Base-by-base conservation (phyloP, 2,329 filamentous ascomycete genomes). In the Phyllosticta capitalensis region DNA sequence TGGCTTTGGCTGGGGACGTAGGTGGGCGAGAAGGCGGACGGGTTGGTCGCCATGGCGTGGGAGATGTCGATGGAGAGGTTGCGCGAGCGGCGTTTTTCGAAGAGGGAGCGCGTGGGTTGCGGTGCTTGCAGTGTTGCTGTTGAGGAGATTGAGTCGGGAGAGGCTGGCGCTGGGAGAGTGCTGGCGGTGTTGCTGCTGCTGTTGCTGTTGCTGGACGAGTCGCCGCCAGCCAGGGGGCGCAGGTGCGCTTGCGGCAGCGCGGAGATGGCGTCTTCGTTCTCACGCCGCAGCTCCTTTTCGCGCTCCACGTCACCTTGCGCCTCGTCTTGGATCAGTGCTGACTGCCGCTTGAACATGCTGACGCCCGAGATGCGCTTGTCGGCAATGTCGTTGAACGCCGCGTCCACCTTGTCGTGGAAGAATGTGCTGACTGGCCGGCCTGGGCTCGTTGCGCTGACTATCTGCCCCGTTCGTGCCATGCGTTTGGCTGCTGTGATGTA, bases 401-500 rank as follows among this genome's bases (percentile, higher is more conserved):
- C 88, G 71, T 95, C 91, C 60, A 96, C 83, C 71, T 88, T 90
- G 73, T 95, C 90, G 69, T 95, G 89, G 65, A 95, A 86, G 66
- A 86, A 76, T 65, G 86, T 86, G 66, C 87, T 90, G 59, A 92
- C 79, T 2, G 86, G 87, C 52, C 79, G 74, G 17, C 74, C 75
- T 2, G 77, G 78, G 7, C 76, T 78, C 55, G 76, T 73, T 49
- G 67, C 86, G 73, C 56, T 83, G 78, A 78, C 74, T 19, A 77
- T 63, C 50, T 70, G 61, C 74, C 83, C 68, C 75, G 78, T 71
- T 75, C 77, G 49, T 7, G 67, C 64, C 62, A 69, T 75, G 54
- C 86, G 78, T 65, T 88, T 87, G 7, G 90, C 83, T 0, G 87
- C 84, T 0, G 92, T 97, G 65, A 96, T 89, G 74, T 90, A 96